Percentiles rank a stretch among this genome's conserved stretches.
Conservation (phyloP, 1,139 yeast species). For the Magnusiomyces tetraspermus region DNA sequence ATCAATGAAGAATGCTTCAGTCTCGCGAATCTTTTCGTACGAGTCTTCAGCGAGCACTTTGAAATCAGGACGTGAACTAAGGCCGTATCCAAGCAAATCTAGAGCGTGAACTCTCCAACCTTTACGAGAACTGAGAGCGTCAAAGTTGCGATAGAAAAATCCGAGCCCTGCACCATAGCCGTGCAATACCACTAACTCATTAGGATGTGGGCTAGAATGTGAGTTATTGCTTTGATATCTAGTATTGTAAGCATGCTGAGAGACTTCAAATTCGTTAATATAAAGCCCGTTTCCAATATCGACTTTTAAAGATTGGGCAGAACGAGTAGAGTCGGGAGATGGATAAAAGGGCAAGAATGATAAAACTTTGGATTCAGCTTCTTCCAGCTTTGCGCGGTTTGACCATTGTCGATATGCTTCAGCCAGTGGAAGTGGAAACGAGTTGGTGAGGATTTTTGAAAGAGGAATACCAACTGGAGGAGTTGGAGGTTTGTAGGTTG, state of each 20-base stretch:
- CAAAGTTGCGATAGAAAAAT: conserved; percentile 72
- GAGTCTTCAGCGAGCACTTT: conserved; percentile 26
- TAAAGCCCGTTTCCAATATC: conserved; percentile 39
- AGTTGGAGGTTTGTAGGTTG: conserved; percentile 22
- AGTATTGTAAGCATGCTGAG: conserved; percentile 5
- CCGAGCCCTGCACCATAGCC: conserved; percentile 91
- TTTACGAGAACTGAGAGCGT: conserved; percentile 33
- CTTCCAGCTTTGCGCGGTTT: conserved; percentile 30
- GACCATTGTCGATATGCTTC: conserved; percentile 41
- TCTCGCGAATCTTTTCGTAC: conserved; percentile 31
- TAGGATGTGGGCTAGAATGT: background rate
- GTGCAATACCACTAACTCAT: conserved; percentile 54
- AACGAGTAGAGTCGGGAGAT: conserved; percentile 38
- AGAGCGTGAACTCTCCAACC: conserved; percentile 56
- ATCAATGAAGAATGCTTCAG: conserved; percentile 71
- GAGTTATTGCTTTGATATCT: background rate
- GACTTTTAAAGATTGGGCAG: conserved; percentile 43
- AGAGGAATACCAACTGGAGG: conserved; percentile 31
- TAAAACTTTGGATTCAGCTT: conserved; percentile 36
- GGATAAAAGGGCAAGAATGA: conserved; percentile 56
- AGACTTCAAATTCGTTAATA: conserved; percentile 49
- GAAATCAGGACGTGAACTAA: conserved; percentile 56
- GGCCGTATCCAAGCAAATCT: conserved; percentile 80
- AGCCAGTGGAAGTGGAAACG: conserved; percentile 30
- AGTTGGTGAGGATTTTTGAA: conserved; percentile 24